phyloP scores from a whole-genome alignment of 352 stramenopile species.

The Phytophthora capsici region DNA sequence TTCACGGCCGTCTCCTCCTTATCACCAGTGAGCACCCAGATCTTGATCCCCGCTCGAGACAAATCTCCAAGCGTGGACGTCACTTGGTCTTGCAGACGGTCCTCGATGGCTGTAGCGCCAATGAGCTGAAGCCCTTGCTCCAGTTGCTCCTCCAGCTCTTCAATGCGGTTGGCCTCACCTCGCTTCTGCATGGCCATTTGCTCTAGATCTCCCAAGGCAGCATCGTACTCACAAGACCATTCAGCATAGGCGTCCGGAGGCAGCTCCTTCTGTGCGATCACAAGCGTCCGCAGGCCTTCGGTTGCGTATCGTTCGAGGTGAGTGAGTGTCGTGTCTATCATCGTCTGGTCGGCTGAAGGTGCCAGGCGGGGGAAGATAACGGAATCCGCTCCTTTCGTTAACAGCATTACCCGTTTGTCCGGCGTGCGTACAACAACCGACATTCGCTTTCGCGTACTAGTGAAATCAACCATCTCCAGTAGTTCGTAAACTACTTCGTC shows the following conservation, averaged over 20 bases:
- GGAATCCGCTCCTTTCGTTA: constrained; percentile 88
- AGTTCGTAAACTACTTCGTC: constrained; percentile 80
- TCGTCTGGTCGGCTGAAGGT: constrained; percentile 18
- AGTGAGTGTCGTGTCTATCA: constrained; percentile 70
- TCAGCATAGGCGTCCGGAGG: constrained; percentile 57
- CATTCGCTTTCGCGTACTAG: constrained; percentile 98
- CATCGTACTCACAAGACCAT: constrained; percentile 84
- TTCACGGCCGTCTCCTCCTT: constrained; percentile 98
- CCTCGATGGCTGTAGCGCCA: constrained; percentile 83
- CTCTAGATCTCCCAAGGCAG: constrained; percentile 71
- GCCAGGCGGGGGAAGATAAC: constrained; percentile 78
- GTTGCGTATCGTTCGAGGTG: constrained; percentile 88
- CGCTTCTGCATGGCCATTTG: constrained; percentile 65
- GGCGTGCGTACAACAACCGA: constrained; percentile 94
- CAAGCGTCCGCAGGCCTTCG: constrained; percentile 88
- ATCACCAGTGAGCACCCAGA: constrained; percentile 88
- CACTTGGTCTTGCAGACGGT: constrained; percentile 81
- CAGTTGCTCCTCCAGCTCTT: constrained; percentile 85
- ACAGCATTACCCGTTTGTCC: constrained; percentile 66
- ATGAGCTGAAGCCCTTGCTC: constrained; percentile 78
- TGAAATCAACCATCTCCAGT: constrained; percentile 98
- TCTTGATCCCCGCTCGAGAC: constrained; percentile 78
- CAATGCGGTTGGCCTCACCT: constrained; percentile 70
- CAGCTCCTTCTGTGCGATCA: constrained; percentile 88
- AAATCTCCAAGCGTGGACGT: constrained; percentile 80